Evolutionary conservation across 1,284 basidiomycete genomes (phyloP), one percentile per base, ranked within the genome.

Genomic region (Marasmius tenuissimus): DNA sequence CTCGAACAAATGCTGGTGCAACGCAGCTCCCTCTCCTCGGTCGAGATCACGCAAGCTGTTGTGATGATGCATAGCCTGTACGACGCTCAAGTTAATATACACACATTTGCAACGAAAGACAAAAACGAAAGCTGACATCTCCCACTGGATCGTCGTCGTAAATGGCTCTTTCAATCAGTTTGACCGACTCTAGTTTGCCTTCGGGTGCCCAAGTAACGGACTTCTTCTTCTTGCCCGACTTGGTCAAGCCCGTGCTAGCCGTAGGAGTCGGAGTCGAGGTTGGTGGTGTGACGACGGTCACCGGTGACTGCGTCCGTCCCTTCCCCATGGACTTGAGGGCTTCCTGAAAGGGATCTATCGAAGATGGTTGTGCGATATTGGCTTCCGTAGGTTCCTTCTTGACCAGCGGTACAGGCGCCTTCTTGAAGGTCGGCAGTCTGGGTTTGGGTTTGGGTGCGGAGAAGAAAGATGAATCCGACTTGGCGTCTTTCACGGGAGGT

Each of bases 401-500:
- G 48, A 75, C 74, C 2, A 70, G 62, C 3, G 75, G 71, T 35
- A 65, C 67, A 1, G 83, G 80, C 5, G 87, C 84, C 73, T 92
- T 93, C 78, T 89, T 92, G 79, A 93, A 93, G 61, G 83, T 90
- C 7, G 91, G 91, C 33, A 93, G 77, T 72, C 87, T 90, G 45
- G 88, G 84, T 70, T 92, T 92, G n/a, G 86, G 83, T 70, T 92
- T 92, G 7, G 91, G 88, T 48, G 88, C 87, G 58, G 91, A 92
- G 74, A 93, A 93, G 75, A 93, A 93, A 1, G 89, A 91, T 45
- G 87, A 88, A 72, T 93, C 92, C 14, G 90, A 87, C 74, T 92
- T 89, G 16, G 90, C 88, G 65, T 89, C 89, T 72, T 91, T 91
- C 57, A 85, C 82, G 22, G 79, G 75, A 63, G 77, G 80, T 12